Evolutionary conservation across 1,139 yeast species (phyloP), one percentile per base, ranked within the genome.

Genomic region (Entelexis sorbosivorans): DNA sequence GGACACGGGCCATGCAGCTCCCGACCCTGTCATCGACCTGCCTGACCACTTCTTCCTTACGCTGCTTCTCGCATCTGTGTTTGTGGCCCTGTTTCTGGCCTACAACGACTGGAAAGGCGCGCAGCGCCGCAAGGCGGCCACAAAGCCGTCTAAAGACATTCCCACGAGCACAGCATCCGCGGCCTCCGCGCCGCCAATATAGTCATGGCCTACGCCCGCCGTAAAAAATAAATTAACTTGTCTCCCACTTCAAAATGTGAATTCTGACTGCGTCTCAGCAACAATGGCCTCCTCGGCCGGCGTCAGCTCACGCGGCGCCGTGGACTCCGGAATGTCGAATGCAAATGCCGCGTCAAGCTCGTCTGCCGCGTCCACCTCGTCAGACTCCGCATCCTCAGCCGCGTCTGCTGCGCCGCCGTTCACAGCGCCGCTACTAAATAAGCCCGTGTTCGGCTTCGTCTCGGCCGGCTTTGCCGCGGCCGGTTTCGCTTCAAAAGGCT

Each of bases 21-120:
- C 57, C 1, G 56, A 54, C 36, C 49, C 52, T 8, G 35, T 35
- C 4, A 9, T 58, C 14, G 55, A 54, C 13, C 42, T 59, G 13
- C 60, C 61, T 22, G 61, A 59, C 51, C 45, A 57, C 47, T 53
- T 57, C 43, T 56, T 59, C 38, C 28, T 44, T 11, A 52, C 58
- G 11, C 32, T 56, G 38, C 47, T 57, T n/a, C 24, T 55, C 6
- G 59, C 52, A 5, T 53, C 59, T 2, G 36, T 56, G 9, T 47
- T 44, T 8, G 45, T 47, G 9, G 57, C 55, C 14, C 42, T 28
- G n/a, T 45, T 57, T 17, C 16, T 56, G 46, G 54, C 52, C n/a
- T 55, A 49, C 47, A 26, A 53, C 11, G 58, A 55, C 39, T 47
- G 47, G 43, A 46, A 16, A 10, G 32, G 33, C 13, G 44, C 24